Conservation (phyloP, 208 protist species). For the Porcisia hertigi region DNA sequence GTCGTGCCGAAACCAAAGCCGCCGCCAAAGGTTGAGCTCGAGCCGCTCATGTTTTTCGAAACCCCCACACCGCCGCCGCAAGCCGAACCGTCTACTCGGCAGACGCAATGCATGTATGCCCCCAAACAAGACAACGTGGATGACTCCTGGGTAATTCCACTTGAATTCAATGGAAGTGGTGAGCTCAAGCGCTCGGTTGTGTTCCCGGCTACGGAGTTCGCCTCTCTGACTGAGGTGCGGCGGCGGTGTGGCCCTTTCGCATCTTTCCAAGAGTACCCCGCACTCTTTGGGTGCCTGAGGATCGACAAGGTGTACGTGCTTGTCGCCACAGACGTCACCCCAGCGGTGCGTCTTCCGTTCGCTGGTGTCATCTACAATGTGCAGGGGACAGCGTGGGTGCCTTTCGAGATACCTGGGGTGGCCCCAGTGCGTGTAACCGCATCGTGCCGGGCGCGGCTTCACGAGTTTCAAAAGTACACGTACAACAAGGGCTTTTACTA, state of each 20-base stretch:
- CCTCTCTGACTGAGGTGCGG: slow-evolving; percentile 51
- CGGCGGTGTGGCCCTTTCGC: slow-evolving; percentile 64
- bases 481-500: slow-evolving; percentile 86
- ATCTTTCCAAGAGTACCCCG: slow-evolving; percentile 55
- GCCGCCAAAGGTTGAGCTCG: slow-evolving; percentile 38
- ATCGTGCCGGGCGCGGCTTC: slow-evolving; percentile 55
- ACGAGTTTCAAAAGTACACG: slow-evolving; percentile 70
- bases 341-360: slow-evolving; percentile 52
- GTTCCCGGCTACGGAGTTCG: slow-evolving; percentile 64
- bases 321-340: slow-evolving; percentile 53
- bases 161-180: slow-evolving; percentile 56
- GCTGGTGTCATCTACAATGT: slow-evolving; percentile 61
- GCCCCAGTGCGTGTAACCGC: slow-evolving; percentile 46
- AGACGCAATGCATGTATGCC: slow-evolving; percentile 31
- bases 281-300: slow-evolving; percentile 72
- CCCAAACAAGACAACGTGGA: slow-evolving; percentile 29
- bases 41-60: slow-evolving; percentile 80
- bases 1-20: slow-evolving; percentile 46
- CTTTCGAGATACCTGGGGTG: slow-evolving; percentile 64
- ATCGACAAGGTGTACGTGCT: slow-evolving; percentile 84
- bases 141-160: slow-evolving; percentile 41
- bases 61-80: slow-evolving; percentile 3
- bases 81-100: slow-evolving; percentile 8
- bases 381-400: slow-evolving; percentile 70
- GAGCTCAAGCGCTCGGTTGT: slow-evolving; percentile 50